Conservation (phyloP, 768 basidiomycete species). For the Mycena pura region DNA sequence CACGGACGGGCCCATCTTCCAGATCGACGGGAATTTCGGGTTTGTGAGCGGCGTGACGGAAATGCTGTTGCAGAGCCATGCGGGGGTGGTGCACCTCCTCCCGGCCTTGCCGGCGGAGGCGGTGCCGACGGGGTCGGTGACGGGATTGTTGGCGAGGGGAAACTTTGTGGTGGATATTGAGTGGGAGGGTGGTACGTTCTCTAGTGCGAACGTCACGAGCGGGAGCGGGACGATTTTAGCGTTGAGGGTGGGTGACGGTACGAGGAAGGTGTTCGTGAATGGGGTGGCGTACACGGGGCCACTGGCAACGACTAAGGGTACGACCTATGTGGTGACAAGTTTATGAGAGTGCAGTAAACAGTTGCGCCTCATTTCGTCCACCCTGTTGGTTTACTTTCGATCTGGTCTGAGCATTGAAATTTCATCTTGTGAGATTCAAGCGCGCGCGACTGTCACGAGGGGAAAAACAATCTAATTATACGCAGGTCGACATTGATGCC, state of each 20-base stretch:
- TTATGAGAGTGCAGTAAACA: not conserved
- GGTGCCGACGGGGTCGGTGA: conserved; percentile 4
- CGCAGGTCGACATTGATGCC: no score
- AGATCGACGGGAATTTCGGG: conserved; percentile 7
- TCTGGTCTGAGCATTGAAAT: not conserved
- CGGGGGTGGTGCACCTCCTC: conserved; percentile 3
- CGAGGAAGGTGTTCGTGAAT: not conserved
- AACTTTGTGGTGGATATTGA: conserved; percentile 5
- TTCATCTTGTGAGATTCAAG: no score
- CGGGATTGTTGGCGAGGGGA: conserved; percentile 6
- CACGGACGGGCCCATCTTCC: conserved; percentile 1
- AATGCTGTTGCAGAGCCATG: conserved; percentile 10
- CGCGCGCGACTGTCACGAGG: no score
- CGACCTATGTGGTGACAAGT: not conserved
- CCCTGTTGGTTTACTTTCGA: not conserved
- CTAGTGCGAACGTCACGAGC: conserved; percentile 3
- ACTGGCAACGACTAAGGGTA: not conserved
- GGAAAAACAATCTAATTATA: no score
- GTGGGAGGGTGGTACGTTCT: not conserved
- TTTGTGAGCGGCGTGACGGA: conserved; percentile 10
- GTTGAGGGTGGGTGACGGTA: conserved; percentile 5
- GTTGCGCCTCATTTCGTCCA: not conserved
- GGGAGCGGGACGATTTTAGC: not conserved
- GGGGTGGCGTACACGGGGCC: conserved; percentile 1
- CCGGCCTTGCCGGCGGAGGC: not conserved